Base-by-base conservation (phyloP, 2,329 filamentous ascomycete genomes). In the Cadophora sp. region DNA sequence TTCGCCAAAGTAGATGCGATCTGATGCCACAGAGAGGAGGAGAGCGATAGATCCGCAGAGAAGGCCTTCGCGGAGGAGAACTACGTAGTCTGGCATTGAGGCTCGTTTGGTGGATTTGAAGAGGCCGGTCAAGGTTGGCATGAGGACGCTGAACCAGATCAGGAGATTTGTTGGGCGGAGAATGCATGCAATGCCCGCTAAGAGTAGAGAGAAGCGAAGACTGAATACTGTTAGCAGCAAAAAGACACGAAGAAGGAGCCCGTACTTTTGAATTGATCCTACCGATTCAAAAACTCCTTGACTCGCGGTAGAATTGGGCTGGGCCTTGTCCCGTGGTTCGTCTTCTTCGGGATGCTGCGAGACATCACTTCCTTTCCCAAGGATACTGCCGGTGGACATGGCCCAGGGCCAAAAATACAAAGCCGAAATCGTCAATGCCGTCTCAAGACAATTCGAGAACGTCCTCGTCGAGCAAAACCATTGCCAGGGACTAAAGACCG, bases 391-490 rank as follows among this genome's bases (percentile, higher is more conserved):
- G 78, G 78, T 74, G 45, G 89, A 83, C 79, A 92, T 84, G 66
- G 87, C 83, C 94, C 96, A 98, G 14, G 96, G 95, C 92, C 93
- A 98, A 73, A 89, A 87, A 76, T 88, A 89, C 55, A 98, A 82
- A 1, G 94, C 95, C 74, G 88, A 84, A 67, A 91, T 83, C 4
- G 95, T 97, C 72, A 99, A 81, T 0, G 91, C 92, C n/a, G 91
- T 93, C 82, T 99, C 96, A 4, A 98, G 82, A 62, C 90, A 96
- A 80, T 99, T 99, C 64, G 95, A 97, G 76, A 99, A 91, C 0
- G 96, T 97, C 56, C 96, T 87, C 0, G 94, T 95, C 1, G 94
- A 96, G 80, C 91, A 96, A 80, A 96, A 98, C 92, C 93, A 98
- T 78, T 97, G 93, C 94, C 96, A 99, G 7, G 96, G 93, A 79